phyloP scores from a whole-genome alignment of 2,329 filamentous ascomycete species.

The Rasamsonia emersonii region DNA sequence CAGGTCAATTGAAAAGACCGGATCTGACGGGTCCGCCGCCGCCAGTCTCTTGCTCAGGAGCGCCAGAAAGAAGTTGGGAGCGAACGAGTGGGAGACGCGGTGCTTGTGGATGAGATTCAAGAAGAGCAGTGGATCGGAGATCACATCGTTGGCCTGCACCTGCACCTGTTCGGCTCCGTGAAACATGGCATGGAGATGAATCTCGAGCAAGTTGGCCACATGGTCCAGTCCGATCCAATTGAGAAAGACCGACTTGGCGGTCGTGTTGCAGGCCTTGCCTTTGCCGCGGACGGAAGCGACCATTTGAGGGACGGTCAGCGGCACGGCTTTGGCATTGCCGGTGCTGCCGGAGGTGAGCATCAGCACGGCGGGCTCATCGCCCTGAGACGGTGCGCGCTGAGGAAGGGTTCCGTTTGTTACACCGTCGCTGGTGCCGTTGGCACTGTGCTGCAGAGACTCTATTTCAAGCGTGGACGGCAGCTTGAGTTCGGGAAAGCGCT shows the following conservation, averaged over 20 bases:
- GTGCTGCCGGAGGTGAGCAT: conserved; percentile 49
- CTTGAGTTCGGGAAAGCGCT: conserved; percentile 12
- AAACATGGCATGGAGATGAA: conserved; percentile 42
- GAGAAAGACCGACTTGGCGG: conserved; percentile 27
- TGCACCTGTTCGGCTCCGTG: conserved; percentile 15
- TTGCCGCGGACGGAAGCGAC: conserved; percentile 37
- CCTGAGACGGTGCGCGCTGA: background rate
- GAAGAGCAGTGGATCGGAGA: conserved; percentile 29
- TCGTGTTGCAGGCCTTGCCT: conserved; percentile 16
- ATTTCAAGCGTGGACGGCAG: conserved; percentile 8
- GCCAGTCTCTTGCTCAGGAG: conserved; percentile 1
- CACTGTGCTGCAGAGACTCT: conserved; percentile 6
- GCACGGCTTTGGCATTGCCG: conserved; percentile 44
- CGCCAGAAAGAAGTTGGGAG: conserved; percentile 12
- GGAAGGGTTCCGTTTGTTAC: background rate
- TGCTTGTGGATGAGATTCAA: conserved; percentile 33
- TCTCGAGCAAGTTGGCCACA: conserved; percentile 44
- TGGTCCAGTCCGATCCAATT: conserved; percentile 49
- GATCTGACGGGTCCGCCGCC: background rate
- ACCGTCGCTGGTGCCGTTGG: background rate
- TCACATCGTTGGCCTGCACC: conserved; percentile 9
- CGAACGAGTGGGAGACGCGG: conserved; percentile 10
- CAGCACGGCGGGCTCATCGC: conserved; percentile 24
- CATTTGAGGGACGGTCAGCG: conserved; percentile 36
- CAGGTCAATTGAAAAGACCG: conserved; percentile 3